These are phyloP conservation scores for Phoma sp. DNA, from an alignment of 2,329 filamentous ascomycete species.

Conservation along the genomic window DNA sequence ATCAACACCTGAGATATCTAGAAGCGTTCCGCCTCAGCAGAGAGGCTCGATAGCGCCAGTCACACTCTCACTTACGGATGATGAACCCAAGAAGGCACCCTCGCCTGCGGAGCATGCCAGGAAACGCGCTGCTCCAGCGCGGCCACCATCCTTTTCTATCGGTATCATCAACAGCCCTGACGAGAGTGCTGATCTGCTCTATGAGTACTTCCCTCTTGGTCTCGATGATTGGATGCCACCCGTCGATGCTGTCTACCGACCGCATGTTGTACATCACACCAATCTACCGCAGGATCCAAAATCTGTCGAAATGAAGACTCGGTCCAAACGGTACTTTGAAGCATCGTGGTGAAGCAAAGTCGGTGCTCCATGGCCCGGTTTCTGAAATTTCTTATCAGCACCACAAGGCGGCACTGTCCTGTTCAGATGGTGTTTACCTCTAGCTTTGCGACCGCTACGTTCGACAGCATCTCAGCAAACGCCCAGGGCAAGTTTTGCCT, in stretches of 20 bases:
- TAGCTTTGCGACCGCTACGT: background rate
- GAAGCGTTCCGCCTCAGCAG: slow-evolving; percentile 46
- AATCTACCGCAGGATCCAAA: slow-evolving; percentile 57
- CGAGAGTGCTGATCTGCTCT: slow-evolving; percentile 82
- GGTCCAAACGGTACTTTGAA: slow-evolving; percentile 59
- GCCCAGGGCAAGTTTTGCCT: background rate
- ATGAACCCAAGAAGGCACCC: slow-evolving; percentile 55
- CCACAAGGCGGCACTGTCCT: background rate
- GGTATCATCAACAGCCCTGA: slow-evolving; percentile 66
- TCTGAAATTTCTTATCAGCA: background rate
- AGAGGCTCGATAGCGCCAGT: slow-evolving; percentile 57
- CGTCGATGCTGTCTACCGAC: slow-evolving; percentile 87
- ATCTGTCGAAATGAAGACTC: slow-evolving; percentile 51
- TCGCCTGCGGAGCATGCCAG: slow-evolving; percentile 43
- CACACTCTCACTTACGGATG: slow-evolving; percentile 63
- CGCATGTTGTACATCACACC: slow-evolving; percentile 92
- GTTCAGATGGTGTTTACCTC: background rate
- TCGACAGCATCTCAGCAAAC: background rate
- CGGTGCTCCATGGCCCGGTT: background rate
- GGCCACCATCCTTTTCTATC: slow-evolving; percentile 55
- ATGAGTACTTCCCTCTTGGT: slow-evolving; percentile 93
- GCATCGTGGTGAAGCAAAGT: slow-evolving; percentile 37
- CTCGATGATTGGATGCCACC: slow-evolving; percentile 93
- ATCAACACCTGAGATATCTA: slow-evolving; percentile 60
- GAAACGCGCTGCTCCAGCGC: slow-evolving; percentile 48